Evolutionary conservation across 768 basidiomycete species (phyloP), one percentile per base, ranked within the genome.

Genomic region (Lepiota brunneoincarnata): DNA sequence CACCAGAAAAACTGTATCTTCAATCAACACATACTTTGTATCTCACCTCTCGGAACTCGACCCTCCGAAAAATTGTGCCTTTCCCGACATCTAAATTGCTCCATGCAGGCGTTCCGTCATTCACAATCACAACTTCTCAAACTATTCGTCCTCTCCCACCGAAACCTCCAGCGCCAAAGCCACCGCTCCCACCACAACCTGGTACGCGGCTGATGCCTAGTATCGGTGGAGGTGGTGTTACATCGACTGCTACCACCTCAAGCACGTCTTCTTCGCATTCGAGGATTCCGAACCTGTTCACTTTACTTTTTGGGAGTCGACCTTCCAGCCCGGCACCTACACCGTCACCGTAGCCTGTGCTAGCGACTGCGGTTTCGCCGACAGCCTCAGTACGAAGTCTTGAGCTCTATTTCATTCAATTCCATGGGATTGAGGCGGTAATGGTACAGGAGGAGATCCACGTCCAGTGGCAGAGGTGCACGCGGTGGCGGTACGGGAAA

Each of bases 221-320:
- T 2, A 57, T 45, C 5, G 17, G 41, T 43, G 20, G 41, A 7
- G 35, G 35, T 15, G 15, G 7, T 15, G 15, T 7, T 36, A 36
- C 43, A 14, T 52, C 55, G 35, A 49, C 58, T 40, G 39, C 64
- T 15, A 44, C 64, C 15, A 11, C 44, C 15, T 7, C 44, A 2
- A 12, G 28, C 4, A n/a, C 21, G 6, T 17, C 43, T 7, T 38
- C 52, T 18, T 46, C 52, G 17, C 44, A 73, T 0, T 75, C 82
- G 0, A 76, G 89, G 0, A 75, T 91, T 10, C 67, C 79, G 23
- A 88, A 87, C 61, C 85, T 91, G 0, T 93, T 94, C 60, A 86
- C 89, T 0, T 86, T 87, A 1, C 76, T 94, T n/a, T 92, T 91
- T 60, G 88, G 71, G 62, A 42, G 54, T 15, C 45, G 48, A 23